Base-by-base conservation (phyloP, 2,329 filamentous ascomycete genomes). In the Graphilbum fragrans region DNA sequence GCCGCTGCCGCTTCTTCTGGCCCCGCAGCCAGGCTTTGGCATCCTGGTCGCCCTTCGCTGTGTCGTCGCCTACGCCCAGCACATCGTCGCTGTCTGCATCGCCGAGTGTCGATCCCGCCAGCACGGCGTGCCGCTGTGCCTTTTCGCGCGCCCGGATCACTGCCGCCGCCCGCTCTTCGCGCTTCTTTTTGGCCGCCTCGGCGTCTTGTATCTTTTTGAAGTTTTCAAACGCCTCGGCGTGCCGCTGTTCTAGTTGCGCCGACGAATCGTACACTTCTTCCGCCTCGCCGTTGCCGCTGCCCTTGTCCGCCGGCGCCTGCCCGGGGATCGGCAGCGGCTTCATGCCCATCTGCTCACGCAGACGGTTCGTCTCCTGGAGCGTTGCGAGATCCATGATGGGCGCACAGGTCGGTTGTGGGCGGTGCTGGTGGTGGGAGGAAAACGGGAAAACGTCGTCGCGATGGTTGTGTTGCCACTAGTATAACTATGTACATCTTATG, bases 1-100 rank as follows among this genome's bases (percentile, higher is more conserved):
- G 85, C 70, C 87, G 94, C 59, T 94, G 86, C 39, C 88, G 74
- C 67, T 94, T 96, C 70, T 94, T 96, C 59, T 90, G 82, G 45
- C 81, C 81, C 51, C 82, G 76, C 45, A 98, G 61, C 92, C 92
- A 98, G 2, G 83, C 70, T 57, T 84, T 84, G 14, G 90, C 85
- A 58, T 94, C 86, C 21, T 83, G 51, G 12, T 80, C 78, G 5
- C 21, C 43, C 2, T n/a, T 38, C 5, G 17, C 38, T n/a, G n/a
- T n/a, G n/a, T n/a, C n/a, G n/a, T n/a, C n/a, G 1, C 8, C 74
- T 14, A 25, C 19, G 17, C n/a, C 86, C 20, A 85, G 52, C 11
- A 79, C 77, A 3, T 65, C 74, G 6, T 67, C 74, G 3, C 74
- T 77, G 35, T 80, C 80, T 0, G 65, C 67, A 29, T 96, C 92